Evolutionary conservation across 208 protist genomes (phyloP), one percentile per base, ranked within the genome.

Genomic region (Naegleria fowleri): DNA sequence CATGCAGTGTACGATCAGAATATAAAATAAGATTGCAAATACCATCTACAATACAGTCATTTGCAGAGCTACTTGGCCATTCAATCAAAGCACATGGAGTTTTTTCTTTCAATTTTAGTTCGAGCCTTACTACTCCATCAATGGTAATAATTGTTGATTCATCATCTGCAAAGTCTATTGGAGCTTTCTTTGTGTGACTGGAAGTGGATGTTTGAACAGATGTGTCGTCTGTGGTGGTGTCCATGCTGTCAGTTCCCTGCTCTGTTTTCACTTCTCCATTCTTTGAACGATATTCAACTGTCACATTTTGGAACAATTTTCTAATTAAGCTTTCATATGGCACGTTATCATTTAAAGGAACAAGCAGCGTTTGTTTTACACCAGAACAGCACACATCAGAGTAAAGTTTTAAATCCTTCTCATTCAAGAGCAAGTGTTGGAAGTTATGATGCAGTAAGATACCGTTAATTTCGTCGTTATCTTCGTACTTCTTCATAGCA

Each of bases 361-460:
- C 92, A 41, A 97, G 93, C 92, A 97, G 95, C 38, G 96, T 94
- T 91, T 98, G 96, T 75, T 96, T 92, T 51, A 98, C 95, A 55
- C 93, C 94, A 38, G 93, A 94, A 48, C 96, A 94, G 86, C 92
- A 93, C 41, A 98, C 93, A 86, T 96, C 95, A 15, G 96, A 97
- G 93, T 97, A 97, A 43, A 94, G 91, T 5, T 94, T 93, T n/a
- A 98, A 93, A 76, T 98, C 96, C 39, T 95, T 94, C 1, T 95
- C 95, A 91, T 97, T 94, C 11, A 98, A 94, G 39, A 98, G 92
- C 55, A 90, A 96, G 93, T 97, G 96, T 51, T 95, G 90, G 90
- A 97, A 95, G 91, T 97, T 94, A 0, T 95, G 94, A 5, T 95
- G 97, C 6, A 97, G 93, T 38, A 98, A 94, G 93, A 98, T 96